These are phyloP conservation scores for Ascosphaera apis DNA, from an alignment of 2,329 filamentous ascomycete genomes.

Conservation along the genomic window DNA sequence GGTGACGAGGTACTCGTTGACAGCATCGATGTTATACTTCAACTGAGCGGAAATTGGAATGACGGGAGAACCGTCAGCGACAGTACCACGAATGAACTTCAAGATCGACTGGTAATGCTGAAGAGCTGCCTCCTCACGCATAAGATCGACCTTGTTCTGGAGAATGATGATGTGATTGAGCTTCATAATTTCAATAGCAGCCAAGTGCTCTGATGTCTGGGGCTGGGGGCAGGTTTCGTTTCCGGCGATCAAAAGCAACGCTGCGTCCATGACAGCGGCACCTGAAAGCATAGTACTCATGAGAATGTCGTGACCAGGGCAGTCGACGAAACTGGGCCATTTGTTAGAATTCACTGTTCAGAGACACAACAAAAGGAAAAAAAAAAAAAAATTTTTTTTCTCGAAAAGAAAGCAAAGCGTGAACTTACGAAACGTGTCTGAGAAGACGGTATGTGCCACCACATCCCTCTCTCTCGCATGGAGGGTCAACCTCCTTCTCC, in stretches of 20 bases:
- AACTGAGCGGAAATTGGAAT: conserved; percentile 95
- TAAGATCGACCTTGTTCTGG: conserved; percentile 98
- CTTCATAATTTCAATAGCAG: conserved; percentile 99
- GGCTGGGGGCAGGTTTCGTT: conserved; percentile 98
- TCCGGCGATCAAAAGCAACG: conserved; percentile 82
- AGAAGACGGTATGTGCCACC: conserved; percentile 66
- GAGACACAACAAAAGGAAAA: too few species aligned
- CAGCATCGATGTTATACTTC: conserved; percentile 98
- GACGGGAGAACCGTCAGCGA: conserved; percentile 82
- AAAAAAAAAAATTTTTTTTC: too few species aligned
- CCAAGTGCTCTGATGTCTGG: conserved; percentile 95
- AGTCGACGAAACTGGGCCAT: conserved; percentile 64
- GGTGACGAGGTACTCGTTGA: conserved; percentile 88
- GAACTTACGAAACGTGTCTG: conserved; percentile 67
- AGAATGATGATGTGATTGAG: conserved; percentile 98
- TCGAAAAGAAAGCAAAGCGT: too few species aligned
- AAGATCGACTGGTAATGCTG: conserved; percentile 92
- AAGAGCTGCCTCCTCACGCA: conserved; percentile 83
- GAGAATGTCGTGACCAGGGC: conserved; percentile 99
- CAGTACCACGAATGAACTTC: conserved; percentile 95
- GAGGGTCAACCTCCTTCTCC: conserved; percentile 93
- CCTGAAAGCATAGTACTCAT: conserved; percentile 99
- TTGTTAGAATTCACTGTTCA: conserved; percentile 6
- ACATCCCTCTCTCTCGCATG: conserved; percentile 86
- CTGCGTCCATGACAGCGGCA: conserved; percentile 97